A percentile compares a stretch with the other conserved stretches of the same genome.
Evolutionary conservation across 495 filamentous ascomycete species (phyloP).

Genomic region (Massariosphaeria phaeospora): DNA sequence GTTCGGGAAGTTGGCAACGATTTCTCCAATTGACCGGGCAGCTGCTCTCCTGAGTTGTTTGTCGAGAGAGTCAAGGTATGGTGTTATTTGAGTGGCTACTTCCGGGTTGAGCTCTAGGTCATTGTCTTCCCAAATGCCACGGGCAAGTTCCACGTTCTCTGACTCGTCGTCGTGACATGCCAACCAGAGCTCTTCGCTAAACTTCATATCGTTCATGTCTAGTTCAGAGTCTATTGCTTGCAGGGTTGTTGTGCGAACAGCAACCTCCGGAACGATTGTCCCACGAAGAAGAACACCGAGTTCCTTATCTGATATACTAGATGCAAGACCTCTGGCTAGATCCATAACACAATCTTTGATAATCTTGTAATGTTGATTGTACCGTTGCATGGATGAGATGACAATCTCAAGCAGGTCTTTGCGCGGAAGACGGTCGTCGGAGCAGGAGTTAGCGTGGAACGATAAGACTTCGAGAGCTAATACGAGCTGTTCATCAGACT

Average conservation of each 20-base stretch:
- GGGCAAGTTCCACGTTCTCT: constrained; percentile 79
- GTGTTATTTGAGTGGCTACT: constrained; percentile 59
- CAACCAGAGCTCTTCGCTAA: constrained; percentile 89
- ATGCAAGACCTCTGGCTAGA: constrained; percentile 70
- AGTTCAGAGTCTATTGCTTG: constrained; percentile 87
- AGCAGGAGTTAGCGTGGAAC: constrained; percentile 75
- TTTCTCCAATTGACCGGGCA: constrained; percentile 72
- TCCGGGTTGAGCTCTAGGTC: constrained; percentile 66
- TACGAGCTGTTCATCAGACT: constrained; percentile 79
- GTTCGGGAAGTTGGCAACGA: constrained; percentile 53
- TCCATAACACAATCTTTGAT: constrained; percentile 88
- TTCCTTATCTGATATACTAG: constrained; percentile 66
- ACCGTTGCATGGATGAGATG: constrained; percentile 77
- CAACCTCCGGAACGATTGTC: constrained; percentile 66
- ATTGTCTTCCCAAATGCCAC: constrained; percentile 91
- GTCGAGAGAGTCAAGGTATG: constrained; percentile 74
- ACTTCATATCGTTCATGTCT: constrained; percentile 78
- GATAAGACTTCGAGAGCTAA: constrained; percentile 86
- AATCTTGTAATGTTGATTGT: constrained; percentile 86
- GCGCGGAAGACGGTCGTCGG: constrained; percentile 68
- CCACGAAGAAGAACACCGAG: constrained; percentile 67
- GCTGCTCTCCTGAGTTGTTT: constrained; percentile 76
- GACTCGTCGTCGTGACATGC: constrained; percentile 83
- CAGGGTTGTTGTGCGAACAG: constrained; percentile 80
- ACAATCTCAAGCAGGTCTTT: constrained; percentile 63